These are phyloP conservation scores for Prototheca stagnorum DNA, from an alignment of 163 green algal species.

Conservation along the genomic window DNA sequence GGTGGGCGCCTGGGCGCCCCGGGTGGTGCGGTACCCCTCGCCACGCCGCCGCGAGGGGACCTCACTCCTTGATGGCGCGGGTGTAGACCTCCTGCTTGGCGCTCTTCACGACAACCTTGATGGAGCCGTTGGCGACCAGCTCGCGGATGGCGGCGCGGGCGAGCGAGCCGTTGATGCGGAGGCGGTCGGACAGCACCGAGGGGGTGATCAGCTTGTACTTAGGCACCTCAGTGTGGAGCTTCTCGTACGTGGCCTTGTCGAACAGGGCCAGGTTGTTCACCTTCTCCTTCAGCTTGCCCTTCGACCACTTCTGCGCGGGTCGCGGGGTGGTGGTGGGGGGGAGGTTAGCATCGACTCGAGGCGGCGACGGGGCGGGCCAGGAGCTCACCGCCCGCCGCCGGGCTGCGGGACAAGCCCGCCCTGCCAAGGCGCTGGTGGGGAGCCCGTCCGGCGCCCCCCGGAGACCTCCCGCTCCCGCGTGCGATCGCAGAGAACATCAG, in stretches of 20 bases:
- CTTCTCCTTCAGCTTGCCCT: conserved; percentile 99
- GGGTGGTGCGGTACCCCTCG: too few species aligned
- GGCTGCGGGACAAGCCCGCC: too few species aligned
- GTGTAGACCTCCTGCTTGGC: conserved; percentile 87
- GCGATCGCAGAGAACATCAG: too few species aligned
- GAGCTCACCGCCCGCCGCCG: too few species aligned
- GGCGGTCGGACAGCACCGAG: conserved; percentile 83
- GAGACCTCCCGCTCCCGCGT: too few species aligned
- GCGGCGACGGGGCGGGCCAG: background rate
- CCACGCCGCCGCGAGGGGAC: too few species aligned
- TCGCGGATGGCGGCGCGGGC: conserved; percentile 80
- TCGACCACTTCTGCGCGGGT: conserved; percentile 73
- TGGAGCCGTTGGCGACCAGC: conserved; percentile 66
- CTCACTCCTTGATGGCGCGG: conserved; percentile 38
- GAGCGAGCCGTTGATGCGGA: conserved; percentile 81
- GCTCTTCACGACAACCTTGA: conserved; percentile 72
- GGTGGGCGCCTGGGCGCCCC: too few species aligned
- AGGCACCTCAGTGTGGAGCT: conserved; percentile 89
- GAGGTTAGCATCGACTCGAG: background rate
- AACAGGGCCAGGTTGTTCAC: conserved; percentile 97
- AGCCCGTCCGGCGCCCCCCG: too few species aligned
- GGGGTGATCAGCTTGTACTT: conserved; percentile 99
- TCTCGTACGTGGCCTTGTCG: conserved; percentile 91
- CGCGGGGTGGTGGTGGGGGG: background rate
- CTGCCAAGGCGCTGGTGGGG: too few species aligned